These are phyloP conservation scores for Schizophyllum commune DNA, from an alignment of 1,284 basidiomycete species.

Conservation along the genomic window DNA sequence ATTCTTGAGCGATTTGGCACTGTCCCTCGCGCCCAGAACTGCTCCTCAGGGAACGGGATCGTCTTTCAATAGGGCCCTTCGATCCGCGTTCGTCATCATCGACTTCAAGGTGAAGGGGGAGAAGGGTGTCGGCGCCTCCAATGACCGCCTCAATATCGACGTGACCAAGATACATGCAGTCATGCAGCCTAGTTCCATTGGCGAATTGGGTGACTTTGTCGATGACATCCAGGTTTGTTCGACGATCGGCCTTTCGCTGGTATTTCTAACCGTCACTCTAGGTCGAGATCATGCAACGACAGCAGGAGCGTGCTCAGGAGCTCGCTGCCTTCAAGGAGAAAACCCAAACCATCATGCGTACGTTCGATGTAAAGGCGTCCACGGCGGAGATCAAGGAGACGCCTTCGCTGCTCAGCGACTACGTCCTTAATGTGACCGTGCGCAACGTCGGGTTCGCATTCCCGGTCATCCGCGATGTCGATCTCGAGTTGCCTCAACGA, in stretches of 20 bases:
- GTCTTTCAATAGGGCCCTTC: slow-evolving; percentile 49
- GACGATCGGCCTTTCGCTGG: background rate
- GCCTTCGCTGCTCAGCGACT: slow-evolving; percentile 58
- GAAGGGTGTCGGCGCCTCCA: slow-evolving; percentile 20
- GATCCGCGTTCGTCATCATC: slow-evolving; percentile 78
- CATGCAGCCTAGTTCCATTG: slow-evolving; percentile 86
- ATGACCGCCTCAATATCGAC: slow-evolving; percentile 43
- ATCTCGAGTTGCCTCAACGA: slow-evolving; percentile 37
- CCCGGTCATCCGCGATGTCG: slow-evolving; percentile 56
- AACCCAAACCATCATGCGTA: slow-evolving; percentile 61
- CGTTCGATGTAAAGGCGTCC: slow-evolving; percentile 56
- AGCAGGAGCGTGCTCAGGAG: slow-evolving; percentile 68
- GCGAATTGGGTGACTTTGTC: slow-evolving; percentile 80
- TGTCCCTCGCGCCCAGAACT: slow-evolving; percentile 64
- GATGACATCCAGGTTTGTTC: slow-evolving; percentile 66
- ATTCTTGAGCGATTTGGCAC: slow-evolving; percentile 57
- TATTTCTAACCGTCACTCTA: slow-evolving; percentile 21
- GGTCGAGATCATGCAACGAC: slow-evolving; percentile 66
- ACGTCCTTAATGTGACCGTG: slow-evolving; percentile 58
- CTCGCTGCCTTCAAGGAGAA: slow-evolving; percentile 79
- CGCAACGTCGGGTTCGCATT: slow-evolving; percentile 79
- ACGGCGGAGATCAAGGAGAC: slow-evolving; percentile 31
- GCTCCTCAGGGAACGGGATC: slow-evolving; percentile 23
- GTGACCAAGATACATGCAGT: slow-evolving; percentile 81
- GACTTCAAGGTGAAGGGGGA: slow-evolving; percentile 49